phyloP scores from a whole-genome alignment of 768 basidiomycete genomes.

The Termitomyces sp. region DNA sequence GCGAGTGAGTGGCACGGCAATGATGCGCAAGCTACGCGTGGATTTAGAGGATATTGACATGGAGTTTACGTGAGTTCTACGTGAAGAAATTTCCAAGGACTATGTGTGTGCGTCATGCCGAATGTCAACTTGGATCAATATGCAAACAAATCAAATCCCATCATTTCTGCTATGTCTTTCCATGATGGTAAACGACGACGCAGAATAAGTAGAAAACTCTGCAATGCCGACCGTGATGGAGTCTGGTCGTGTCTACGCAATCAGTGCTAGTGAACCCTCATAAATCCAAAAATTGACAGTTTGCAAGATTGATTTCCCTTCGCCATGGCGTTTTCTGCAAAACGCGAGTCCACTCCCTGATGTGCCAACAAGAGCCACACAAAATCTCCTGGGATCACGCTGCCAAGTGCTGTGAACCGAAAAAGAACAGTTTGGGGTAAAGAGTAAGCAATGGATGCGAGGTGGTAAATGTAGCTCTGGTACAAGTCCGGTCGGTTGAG shows the following conservation, averaged over 20 bases:
- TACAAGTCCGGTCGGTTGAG: no score
- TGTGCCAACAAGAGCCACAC: not conserved
- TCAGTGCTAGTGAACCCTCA: not conserved
- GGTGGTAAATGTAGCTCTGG: no score
- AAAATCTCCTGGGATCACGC: not conserved
- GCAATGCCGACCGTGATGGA: not conserved
- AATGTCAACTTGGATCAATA: not conserved
- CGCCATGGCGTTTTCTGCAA: not conserved
- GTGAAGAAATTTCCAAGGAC: not conserved
- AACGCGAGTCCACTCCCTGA: not conserved
- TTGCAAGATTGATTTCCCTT: no score
- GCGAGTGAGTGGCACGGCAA: slow-evolving; percentile 40
- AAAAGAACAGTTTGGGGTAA: no score
- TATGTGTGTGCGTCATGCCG: slow-evolving; percentile 4
- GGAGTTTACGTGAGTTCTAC: not conserved
- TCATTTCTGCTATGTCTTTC: no score
- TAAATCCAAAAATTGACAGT: no score
- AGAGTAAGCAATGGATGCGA: no score
- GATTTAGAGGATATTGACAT: slow-evolving; percentile 18
- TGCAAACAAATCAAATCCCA: not conserved
- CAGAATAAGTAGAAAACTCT: not conserved
- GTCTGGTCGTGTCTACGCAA: not conserved
- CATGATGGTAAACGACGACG: slow-evolving; percentile 1
- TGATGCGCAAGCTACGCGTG: slow-evolving; percentile 35
- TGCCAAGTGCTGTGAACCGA: no score